phyloP scores from a whole-genome alignment of 495 filamentous ascomycete genomes.

The Penicillium cosmopolitanum region DNA sequence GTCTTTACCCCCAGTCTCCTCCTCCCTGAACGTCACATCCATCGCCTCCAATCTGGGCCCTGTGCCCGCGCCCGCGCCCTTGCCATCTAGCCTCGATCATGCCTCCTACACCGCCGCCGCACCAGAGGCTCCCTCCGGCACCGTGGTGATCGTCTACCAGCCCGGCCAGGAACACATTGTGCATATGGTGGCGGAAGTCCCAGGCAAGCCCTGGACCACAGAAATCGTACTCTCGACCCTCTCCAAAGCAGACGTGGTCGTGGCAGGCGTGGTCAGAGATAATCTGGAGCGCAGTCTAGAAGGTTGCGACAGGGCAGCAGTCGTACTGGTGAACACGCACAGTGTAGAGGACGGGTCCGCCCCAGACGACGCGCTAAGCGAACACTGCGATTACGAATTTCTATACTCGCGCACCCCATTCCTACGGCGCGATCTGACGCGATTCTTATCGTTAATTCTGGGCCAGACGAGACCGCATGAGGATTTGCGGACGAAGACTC shows the following conservation, averaged over 20 bases:
- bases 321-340: constrained; percentile 72
- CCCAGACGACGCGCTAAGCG: constrained; percentile 63
- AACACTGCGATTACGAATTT: constrained; percentile 78
- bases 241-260: constrained; percentile 49
- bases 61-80: neutral
- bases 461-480: constrained; percentile 76
- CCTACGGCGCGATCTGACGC: constrained; percentile 72
- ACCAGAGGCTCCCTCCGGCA: constrained; percentile 22
- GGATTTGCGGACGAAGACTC: constrained; percentile 70
- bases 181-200: constrained; percentile 66
- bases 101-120: neutral
- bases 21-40: constrained; percentile 14
- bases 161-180: constrained; percentile 66
- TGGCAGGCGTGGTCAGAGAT: constrained; percentile 59
- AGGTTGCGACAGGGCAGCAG: constrained; percentile 46
- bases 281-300: constrained; percentile 57
- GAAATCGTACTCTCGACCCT: constrained; percentile 56
- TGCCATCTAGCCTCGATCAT: neutral
- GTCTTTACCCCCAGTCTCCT: neutral
- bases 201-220: constrained; percentile 66
- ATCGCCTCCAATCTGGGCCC: constrained; percentile 14
- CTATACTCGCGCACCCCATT: constrained; percentile 73
- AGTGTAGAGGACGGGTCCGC: constrained; percentile 71
- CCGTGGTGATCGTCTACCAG: constrained; percentile 63
- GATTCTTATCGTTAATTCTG: constrained; percentile 75